A percentile compares a stretch with the other conserved stretches of the same genome.
Evolutionary conservation across 2,329 filamentous ascomycete species (phyloP).

Genomic region (Colletotrichum zoysiae): DNA sequence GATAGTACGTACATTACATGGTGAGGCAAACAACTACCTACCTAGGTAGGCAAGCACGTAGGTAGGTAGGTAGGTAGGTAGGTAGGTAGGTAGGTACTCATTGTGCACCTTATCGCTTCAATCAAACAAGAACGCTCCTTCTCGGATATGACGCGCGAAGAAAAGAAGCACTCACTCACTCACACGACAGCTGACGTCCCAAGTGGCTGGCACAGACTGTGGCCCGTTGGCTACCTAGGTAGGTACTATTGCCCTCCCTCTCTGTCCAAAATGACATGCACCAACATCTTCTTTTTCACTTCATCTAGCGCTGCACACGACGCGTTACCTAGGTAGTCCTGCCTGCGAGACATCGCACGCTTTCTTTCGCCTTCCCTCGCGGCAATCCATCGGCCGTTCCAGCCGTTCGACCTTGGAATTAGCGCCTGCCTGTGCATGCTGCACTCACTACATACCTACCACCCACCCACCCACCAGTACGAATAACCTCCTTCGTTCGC

Average conservation of each 20-base stretch:
- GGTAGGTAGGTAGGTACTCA: too few relatives aligned
- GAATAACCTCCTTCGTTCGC: not conserved
- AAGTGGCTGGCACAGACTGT: not conserved
- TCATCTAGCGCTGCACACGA: not conserved
- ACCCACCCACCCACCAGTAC: too few relatives aligned
- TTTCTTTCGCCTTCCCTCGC: too few relatives aligned
- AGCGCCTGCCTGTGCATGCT: too few relatives aligned
- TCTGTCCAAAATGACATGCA: not conserved
- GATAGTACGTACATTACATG: too few relatives aligned
- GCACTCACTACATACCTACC: too few relatives aligned
- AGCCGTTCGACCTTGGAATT: not conserved
- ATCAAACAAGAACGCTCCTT: not conserved
- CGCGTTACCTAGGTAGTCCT: too few relatives aligned
- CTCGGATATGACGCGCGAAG: not conserved
- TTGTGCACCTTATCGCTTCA: not conserved
- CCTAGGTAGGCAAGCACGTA: not conserved
- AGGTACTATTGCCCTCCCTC: too few relatives aligned
- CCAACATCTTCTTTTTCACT: not conserved
- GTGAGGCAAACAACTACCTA: too few relatives aligned
- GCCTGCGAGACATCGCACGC: too few relatives aligned
- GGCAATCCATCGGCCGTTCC: not conserved
- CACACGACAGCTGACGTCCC: not conserved
- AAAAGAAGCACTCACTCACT: not conserved
- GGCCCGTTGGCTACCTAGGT: not conserved
- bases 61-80: not conserved